Conservation (phyloP, 2,329 filamentous ascomycete species). For the Ceratocystis papillata region DNA sequence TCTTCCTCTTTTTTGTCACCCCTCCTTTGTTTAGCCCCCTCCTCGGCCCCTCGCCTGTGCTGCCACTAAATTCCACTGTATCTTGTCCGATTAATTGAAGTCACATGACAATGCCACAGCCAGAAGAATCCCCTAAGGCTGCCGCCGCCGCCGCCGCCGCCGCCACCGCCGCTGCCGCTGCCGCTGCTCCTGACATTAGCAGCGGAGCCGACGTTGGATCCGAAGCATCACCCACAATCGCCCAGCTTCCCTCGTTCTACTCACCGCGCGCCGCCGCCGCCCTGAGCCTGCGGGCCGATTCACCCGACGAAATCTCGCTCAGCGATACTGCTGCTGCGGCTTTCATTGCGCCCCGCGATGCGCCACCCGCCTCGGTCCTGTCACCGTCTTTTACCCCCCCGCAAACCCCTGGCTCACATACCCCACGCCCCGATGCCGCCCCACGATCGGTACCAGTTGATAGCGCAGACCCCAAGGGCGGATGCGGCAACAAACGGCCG, state of each 20-base stretch:
- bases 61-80: not conserved
- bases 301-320: constrained; percentile 18
- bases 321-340: constrained; percentile 19
- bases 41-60: not conserved
- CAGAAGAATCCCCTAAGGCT: not conserved
- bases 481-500: constrained; percentile 54
- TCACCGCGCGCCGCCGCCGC: constrained; percentile 21
- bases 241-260: constrained; percentile 25
- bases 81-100: not conserved
- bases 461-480: constrained; percentile 46
- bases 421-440: constrained; percentile 35
- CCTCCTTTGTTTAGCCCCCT: not conserved
- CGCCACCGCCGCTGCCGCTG: not conserved
- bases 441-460: constrained; percentile 50
- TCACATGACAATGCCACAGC: not conserved
- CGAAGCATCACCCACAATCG: not conserved
- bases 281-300: constrained; percentile 2
- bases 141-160: not conserved
- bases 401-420: constrained; percentile 49
- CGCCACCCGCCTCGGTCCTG: constrained; percentile 58
- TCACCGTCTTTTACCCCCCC: constrained; percentile 78
- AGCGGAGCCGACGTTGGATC: not conserved
- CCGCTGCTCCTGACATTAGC: not conserved
- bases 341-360: constrained; percentile 24
- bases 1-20: not conserved